Evolutionary conservation across 2,329 filamentous ascomycete genomes (phyloP).

Genomic region (Penicillium concentricum): DNA sequence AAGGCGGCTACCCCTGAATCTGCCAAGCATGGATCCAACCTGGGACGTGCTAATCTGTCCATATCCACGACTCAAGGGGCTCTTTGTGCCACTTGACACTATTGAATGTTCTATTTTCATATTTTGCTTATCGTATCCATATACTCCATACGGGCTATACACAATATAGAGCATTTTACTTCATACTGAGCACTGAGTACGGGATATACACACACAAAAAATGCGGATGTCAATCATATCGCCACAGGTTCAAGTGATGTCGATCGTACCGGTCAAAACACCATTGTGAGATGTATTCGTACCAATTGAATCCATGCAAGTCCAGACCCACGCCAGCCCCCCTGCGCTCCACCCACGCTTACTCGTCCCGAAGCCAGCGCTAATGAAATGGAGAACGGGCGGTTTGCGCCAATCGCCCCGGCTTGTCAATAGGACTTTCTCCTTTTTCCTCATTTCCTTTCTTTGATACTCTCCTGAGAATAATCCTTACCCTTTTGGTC

Average conservation of each 20-base stretch:
- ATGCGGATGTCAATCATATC: not conserved
- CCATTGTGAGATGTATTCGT: constrained; percentile 14
- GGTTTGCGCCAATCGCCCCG: constrained; percentile 21
- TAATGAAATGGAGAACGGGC: constrained; percentile 18
- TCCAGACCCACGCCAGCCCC: constrained; percentile 12
- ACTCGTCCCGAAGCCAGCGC: constrained; percentile 12
- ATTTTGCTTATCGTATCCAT: not conserved
- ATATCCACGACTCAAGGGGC: constrained; percentile 22
- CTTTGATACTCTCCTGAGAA: constrained; percentile 11
- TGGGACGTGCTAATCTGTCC: constrained; percentile 7
- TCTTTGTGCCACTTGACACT: constrained; percentile 8
- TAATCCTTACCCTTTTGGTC: constrained; percentile 25
- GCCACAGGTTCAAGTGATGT: constrained; percentile 12
- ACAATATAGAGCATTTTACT: not conserved
- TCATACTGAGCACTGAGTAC: too few species aligned
- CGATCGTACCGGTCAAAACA: constrained; percentile 21
- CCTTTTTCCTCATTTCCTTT: constrained; percentile 7
- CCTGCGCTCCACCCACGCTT: constrained; percentile 14
- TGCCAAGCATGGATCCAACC: constrained; percentile 6
- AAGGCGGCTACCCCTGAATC: constrained; percentile 12
- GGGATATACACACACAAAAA: too few species aligned
- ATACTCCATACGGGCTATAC: not conserved
- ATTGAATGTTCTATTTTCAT: constrained; percentile 18
- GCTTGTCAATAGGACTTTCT: constrained; percentile 9
- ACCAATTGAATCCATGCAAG: constrained; percentile 19